A percentile compares a stretch with the other conserved stretches of the same genome.
phyloP scores from a whole-genome alignment of 176 grass and related monocot species.

The Dactylis glomerata region DNA sequence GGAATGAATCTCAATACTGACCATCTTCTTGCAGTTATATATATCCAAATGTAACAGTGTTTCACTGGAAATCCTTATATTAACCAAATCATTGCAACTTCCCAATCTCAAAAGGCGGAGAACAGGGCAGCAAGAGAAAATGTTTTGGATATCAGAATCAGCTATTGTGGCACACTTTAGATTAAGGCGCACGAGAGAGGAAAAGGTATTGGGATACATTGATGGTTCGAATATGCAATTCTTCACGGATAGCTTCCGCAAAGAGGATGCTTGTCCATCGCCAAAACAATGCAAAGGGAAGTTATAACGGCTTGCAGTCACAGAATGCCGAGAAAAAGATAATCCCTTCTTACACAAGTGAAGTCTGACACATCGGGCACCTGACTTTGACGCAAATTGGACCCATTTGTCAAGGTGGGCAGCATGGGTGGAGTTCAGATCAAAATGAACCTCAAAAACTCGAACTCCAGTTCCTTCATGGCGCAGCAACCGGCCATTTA shows the following conservation, averaged over 20 bases:
- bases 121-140: not conserved
- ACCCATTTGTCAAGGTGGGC: constrained; percentile 19
- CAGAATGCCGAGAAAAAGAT: not conserved
- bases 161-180: not conserved
- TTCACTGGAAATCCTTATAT: not conserved
- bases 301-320: not conserved
- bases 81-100: not conserved
- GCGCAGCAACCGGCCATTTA: not conserved
- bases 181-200: not conserved
- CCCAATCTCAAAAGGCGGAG: not conserved
- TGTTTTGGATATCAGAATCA: not conserved
- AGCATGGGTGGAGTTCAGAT: constrained; percentile 6
- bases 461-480: not conserved
- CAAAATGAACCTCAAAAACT: not conserved
- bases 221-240: not conserved
- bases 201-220: not conserved
- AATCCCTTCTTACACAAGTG: not conserved
- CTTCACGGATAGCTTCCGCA: not conserved
- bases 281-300: not conserved
- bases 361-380: not conserved
- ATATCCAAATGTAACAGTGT: not conserved
- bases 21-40: not conserved
- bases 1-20: not conserved
- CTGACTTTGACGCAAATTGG: not conserved
- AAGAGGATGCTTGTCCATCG: not conserved